Evolutionary conservation across 2,329 filamentous ascomycete genomes (phyloP).

Genomic region (Aspergillus sojae): DNA sequence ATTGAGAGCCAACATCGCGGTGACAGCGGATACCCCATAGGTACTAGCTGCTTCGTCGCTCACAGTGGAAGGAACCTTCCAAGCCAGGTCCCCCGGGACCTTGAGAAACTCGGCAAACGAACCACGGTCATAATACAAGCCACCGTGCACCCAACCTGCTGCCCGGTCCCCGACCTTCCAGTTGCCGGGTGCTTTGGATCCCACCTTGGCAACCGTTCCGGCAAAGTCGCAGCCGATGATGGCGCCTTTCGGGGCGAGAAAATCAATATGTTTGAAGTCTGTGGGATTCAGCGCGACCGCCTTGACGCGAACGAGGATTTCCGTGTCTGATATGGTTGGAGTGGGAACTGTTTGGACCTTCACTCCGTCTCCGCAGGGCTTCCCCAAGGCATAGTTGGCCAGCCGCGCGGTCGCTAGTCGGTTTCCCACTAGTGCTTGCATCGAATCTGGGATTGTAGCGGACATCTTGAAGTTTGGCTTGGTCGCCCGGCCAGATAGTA

Average conservation of each 20-base stretch:
- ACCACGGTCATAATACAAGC: neutral
- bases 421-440: neutral
- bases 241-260: conserved; percentile 33
- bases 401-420: neutral
- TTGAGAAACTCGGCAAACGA: neutral
- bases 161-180: conserved; percentile 6
- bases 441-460: neutral
- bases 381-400: neutral
- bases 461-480: neutral
- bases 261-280: conserved; percentile 55
- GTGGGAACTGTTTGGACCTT: neutral
- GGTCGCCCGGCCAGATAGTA: neutral
- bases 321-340: neutral
- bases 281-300: conserved; percentile 58
- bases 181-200: neutral
- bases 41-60: neutral
- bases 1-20: neutral
- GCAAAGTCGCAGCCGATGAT: conserved; percentile 54
- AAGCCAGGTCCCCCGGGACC: neutral
- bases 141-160: conserved; percentile 10
- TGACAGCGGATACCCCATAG: neutral
- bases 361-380: neutral
- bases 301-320: conserved; percentile 30
- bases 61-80: neutral
- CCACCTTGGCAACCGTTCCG: conserved; percentile 45